Evolutionary conservation across 2,329 filamentous ascomycete genomes (phyloP).

Genomic region (Diplocarpon mali): DNA sequence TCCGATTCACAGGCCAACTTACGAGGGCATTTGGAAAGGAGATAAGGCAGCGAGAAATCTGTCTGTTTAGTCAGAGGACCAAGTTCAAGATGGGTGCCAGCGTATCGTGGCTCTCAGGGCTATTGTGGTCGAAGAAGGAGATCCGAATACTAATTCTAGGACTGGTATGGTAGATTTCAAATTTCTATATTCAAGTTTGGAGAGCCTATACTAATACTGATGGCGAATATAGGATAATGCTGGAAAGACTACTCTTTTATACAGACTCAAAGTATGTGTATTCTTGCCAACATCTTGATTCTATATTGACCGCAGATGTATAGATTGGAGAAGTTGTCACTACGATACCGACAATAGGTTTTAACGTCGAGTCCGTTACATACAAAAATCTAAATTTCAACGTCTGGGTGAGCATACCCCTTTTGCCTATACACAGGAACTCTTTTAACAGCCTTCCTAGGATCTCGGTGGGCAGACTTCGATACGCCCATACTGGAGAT

Average conservation of each 20-base stretch:
- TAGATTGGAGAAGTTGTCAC: conserved; percentile 98
- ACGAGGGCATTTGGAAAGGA: not conserved
- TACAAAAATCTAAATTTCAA: conserved; percentile 99
- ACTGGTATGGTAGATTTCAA: conserved; percentile 50
- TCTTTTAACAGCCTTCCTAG: conserved; percentile 31
- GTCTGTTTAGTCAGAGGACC: conserved; percentile 12
- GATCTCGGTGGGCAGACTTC: conserved; percentile 97
- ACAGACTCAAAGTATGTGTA: conserved; percentile 72
- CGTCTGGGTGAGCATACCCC: conserved; percentile 64
- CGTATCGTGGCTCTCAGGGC: conserved; percentile 57
- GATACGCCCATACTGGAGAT: conserved; percentile 97
- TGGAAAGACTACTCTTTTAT: conserved; percentile 93
- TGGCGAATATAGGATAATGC: conserved; percentile 70
- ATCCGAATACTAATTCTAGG: conserved; percentile 92
- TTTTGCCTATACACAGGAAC: not conserved
- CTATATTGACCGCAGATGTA: conserved; percentile 9
- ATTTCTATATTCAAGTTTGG: not conserved
- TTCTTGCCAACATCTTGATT: not conserved
- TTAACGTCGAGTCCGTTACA: conserved; percentile 97
- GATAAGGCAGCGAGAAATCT: not conserved
- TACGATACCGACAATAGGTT: conserved; percentile 97
- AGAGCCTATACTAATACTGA: not conserved
- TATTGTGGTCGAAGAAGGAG: conserved; percentile 92
- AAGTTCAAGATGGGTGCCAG: conserved; percentile 47
- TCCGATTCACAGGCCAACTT: not conserved